Conservation (phyloP, 2,329 filamentous ascomycete species). For the Cladosporium sp. region DNA sequence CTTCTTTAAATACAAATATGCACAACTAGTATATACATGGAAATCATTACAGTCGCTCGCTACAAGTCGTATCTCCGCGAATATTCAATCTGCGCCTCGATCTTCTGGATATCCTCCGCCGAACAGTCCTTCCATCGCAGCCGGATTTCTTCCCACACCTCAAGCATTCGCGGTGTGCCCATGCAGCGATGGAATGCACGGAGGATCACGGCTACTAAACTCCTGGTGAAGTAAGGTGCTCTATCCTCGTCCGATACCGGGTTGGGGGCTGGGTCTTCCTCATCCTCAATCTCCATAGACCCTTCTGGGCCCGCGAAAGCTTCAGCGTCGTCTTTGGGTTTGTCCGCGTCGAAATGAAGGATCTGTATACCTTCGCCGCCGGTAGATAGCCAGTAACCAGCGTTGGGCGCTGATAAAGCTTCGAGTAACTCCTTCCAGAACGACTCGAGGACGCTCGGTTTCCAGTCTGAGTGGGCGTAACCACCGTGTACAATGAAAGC, state of each 20-base stretch:
- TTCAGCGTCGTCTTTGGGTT: not conserved
- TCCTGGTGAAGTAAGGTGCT: slow-evolving; percentile 35
- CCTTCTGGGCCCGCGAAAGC: slow-evolving; percentile 11
- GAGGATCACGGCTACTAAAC: slow-evolving; percentile 57
- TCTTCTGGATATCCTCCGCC: not conserved
- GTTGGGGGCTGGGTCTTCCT: slow-evolving; percentile 14
- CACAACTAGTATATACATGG: not conserved
- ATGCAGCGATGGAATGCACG: slow-evolving; percentile 60
- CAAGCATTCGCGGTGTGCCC: slow-evolving; percentile 47
- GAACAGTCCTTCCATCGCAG: slow-evolving; percentile 30
- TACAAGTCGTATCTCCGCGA: not conserved
- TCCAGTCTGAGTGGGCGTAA: slow-evolving; percentile 65
- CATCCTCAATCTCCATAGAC: slow-evolving; percentile 17
- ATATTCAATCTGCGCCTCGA: not conserved
- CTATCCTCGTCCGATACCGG: slow-evolving; percentile 18
- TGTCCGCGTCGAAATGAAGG: not conserved
- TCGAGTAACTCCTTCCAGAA: slow-evolving; percentile 63
- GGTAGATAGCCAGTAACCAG: not conserved
- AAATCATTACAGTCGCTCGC: slow-evolving; percentile 1
- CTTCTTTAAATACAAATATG: too few relatives aligned
- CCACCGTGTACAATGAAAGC: slow-evolving; percentile 74
- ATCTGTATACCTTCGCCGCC: not conserved
- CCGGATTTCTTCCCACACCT: slow-evolving; percentile 49
- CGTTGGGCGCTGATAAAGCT: slow-evolving; percentile 19
- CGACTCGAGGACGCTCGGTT: slow-evolving; percentile 58